phyloP scores from a whole-genome alignment of 306 rosid species.

The Vigna radiata region DNA sequence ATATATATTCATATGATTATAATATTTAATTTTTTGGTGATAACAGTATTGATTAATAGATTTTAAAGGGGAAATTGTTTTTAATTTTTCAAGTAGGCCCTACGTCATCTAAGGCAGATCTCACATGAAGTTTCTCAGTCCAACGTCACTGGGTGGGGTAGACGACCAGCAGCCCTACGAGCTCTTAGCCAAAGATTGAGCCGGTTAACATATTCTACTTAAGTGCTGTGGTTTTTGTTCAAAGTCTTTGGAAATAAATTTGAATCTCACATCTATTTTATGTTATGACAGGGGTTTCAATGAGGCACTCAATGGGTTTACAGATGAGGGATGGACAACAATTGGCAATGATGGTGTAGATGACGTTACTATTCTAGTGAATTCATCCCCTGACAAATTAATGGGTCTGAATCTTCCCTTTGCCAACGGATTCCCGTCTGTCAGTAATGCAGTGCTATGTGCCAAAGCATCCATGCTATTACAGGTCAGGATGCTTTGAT shows the following conservation, averaged over 20 bases:
- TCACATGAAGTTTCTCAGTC: constrained; percentile 96
- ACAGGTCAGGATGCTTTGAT: constrained; percentile 69
- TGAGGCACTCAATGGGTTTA: constrained; percentile 96
- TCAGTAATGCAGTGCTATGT: constrained; percentile 91
- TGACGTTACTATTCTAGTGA: constrained; percentile 87
- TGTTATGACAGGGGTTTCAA: constrained; percentile 80
- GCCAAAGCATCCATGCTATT: constrained; percentile 98
- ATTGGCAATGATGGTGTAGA: constrained; percentile 93
- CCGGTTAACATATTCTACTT: constrained; percentile 58
- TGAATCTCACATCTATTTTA: constrained; percentile 45
- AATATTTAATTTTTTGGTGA: not conserved
- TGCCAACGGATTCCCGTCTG: constrained; percentile 81
- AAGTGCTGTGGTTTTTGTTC: constrained; percentile 9
- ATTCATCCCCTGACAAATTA: constrained; percentile 90
- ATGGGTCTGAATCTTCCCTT: constrained; percentile 93
- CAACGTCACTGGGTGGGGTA: constrained; percentile 88
- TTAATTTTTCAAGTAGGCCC: constrained; percentile 59
- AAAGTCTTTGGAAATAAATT: constrained; percentile 24
- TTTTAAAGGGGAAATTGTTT: not conserved
- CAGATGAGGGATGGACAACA: constrained; percentile 97
- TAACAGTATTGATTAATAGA: constrained; percentile 2
- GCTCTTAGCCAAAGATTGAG: constrained; percentile 92
- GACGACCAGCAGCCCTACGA: constrained; percentile 93
- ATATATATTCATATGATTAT: constrained; percentile 1
- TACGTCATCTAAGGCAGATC: constrained; percentile 92